These are phyloP conservation scores for Psilocybe azurescens DNA, from an alignment of 768 basidiomycete species.

Conservation along the genomic window DNA sequence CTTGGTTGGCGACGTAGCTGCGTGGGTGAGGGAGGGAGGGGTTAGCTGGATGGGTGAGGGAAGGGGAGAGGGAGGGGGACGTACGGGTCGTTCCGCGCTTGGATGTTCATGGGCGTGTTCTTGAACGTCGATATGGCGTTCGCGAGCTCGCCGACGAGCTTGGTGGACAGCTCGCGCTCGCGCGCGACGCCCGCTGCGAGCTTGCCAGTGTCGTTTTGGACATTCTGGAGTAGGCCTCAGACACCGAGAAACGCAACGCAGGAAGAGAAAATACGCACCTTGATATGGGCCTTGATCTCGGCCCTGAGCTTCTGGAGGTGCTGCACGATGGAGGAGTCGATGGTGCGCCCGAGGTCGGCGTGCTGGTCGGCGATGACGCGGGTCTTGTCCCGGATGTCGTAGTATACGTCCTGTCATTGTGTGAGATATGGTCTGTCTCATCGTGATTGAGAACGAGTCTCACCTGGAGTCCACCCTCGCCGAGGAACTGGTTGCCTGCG, in stretches of 20 bases:
- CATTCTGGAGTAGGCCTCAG: constrained; percentile 53
- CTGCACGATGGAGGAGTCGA: constrained; percentile 97
- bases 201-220: constrained; percentile 96
- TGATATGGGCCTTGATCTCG: constrained; percentile 98
- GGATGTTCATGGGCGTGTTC: constrained; percentile 91
- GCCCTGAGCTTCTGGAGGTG: constrained; percentile 93
- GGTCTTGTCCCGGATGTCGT: constrained; percentile 91
- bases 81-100: constrained; percentile 82
- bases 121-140: constrained; percentile 90
- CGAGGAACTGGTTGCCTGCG: constrained; percentile 95
- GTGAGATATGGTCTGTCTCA: background rate
- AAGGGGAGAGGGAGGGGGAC: constrained; percentile 35
- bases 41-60: background rate
- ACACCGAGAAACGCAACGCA: background rate
- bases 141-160: constrained; percentile 85
- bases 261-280: constrained; percentile 49
- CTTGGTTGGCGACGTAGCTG: constrained; percentile 71
- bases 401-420: constrained; percentile 80
- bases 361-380: constrained; percentile 94
- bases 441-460: constrained; percentile 20
- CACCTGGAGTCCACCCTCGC: constrained; percentile 94
- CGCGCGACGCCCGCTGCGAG: constrained; percentile 90
- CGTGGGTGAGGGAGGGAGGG: background rate
- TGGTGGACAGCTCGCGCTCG: constrained; percentile 88
- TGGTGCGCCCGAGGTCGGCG: constrained; percentile 93